Base-by-base conservation (phyloP, 2,329 filamentous ascomycete genomes). In the Neoascochyta sp. region DNA sequence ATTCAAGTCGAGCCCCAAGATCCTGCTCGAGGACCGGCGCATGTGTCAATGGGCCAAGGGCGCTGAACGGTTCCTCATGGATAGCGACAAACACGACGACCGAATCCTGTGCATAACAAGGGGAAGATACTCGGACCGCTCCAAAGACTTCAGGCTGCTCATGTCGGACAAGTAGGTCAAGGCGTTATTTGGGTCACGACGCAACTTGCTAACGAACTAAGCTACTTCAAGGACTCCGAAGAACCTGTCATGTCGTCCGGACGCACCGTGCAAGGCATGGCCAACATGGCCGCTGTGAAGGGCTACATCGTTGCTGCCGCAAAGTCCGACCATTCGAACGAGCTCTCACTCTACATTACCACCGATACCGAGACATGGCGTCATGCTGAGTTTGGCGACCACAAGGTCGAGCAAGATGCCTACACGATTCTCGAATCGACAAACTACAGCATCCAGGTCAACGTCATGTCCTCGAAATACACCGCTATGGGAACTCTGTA, bases 401-500 rank as follows among this genome's bases (percentile, higher is more conserved):
- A 95, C 61, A 86, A 89, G 51, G 75, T 87, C 40, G 83, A 95
- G 58, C 78, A 90, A 57, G 74, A 79, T 50, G 86, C 86, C 3
- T 98, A 95, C 63, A 98, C 92, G 0, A 76, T 98, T 26, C 74
- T 98, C 22, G 90, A 96, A 65, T 92, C 89, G 53, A 96, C 92
- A 22, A 90, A 95, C 57, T 95, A 98, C 69, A 95, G 90, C 68
- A 88, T 98, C 49, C 90, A 96, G 65, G 80, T 98, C 32, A 89
- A 96, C 62, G 89, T 96, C 42, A 81, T 90, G 75, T 86, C 83
- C 1, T 73, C 73, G 8, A 67, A 63, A 34, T 74, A 74, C 9
- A 75, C 73, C 20, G 77, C 83, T 0, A 90, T 95, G 77, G 93
- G 92, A 18, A 80, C 84, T 8, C 72, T 98, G 34, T 90, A 95